Evolutionary conservation across 2,329 filamentous ascomycete species (phyloP).

Genomic region (Botrytis aclada): DNA sequence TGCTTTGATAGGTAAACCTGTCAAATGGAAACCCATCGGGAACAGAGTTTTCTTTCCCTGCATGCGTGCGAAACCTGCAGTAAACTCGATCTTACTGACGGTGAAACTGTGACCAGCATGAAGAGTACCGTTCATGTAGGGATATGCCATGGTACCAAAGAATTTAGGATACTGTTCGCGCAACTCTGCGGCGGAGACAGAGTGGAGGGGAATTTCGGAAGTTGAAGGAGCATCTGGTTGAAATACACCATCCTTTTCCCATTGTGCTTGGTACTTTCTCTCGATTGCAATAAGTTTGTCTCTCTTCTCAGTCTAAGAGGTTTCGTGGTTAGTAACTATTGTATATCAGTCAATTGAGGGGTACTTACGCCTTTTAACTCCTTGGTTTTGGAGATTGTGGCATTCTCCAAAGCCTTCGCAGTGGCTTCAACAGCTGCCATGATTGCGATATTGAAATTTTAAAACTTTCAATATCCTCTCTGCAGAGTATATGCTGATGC

Average conservation of each 20-base stretch:
- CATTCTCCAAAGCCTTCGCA: slow-evolving; percentile 48
- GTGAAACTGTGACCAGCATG: slow-evolving; percentile 94
- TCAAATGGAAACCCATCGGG: slow-evolving; percentile 93
- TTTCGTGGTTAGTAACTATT: slow-evolving; percentile 29
- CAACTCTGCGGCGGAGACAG: slow-evolving; percentile 70
- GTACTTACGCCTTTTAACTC: slow-evolving; percentile 55
- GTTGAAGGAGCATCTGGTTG: slow-evolving; percentile 79
- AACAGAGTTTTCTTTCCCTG: slow-evolving; percentile 83
- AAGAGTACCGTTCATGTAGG: slow-evolving; percentile 83
- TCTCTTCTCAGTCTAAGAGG: slow-evolving; percentile 73
- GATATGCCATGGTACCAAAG: slow-evolving; percentile 76
- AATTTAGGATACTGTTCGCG: slow-evolving; percentile 85
- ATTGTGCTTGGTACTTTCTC: slow-evolving; percentile 88
- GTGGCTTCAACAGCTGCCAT: slow-evolving; percentile 44
- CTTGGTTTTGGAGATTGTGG: slow-evolving; percentile 57
- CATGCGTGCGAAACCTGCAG: slow-evolving; percentile 82
- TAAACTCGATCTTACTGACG: slow-evolving; percentile 89
- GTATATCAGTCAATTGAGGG: slow-evolving; percentile 23
- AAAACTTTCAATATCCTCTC: slow-evolving; percentile 16
- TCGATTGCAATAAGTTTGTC: slow-evolving; percentile 78
- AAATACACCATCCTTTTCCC: slow-evolving; percentile 76
- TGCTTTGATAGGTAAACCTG: slow-evolving; percentile 97
- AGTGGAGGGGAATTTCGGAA: slow-evolving; percentile 71
- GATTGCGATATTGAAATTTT: slow-evolving; percentile 30
- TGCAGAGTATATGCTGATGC: slow-evolving; percentile 5